Conservation (phyloP, 2,329 filamentous ascomycete genomes). For the Balansia obtecta region DNA sequence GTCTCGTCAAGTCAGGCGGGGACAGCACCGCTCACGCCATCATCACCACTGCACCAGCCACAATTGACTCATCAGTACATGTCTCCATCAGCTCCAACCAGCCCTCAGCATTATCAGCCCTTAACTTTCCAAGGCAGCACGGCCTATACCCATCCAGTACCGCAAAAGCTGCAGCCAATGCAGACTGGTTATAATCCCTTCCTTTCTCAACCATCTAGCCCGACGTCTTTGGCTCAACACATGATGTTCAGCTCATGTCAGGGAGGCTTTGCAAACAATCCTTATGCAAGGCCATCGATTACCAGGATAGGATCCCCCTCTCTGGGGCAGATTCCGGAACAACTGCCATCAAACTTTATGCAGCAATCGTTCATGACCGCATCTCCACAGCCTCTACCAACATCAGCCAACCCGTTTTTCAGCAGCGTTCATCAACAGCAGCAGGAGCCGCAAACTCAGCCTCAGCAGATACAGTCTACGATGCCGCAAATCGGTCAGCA, state of each 20-base stretch:
- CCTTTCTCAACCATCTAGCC: constrained; percentile 25
- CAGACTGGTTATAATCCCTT: constrained; percentile 41
- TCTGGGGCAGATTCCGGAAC: constrained; percentile 40
- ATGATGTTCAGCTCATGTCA: constrained; percentile 28
- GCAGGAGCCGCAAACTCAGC: constrained; percentile 14
- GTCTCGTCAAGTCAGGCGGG: constrained; percentile 52
- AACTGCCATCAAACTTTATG: constrained; percentile 32
- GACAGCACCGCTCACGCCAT: neutral
- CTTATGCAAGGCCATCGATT: constrained; percentile 36
- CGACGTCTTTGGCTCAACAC: constrained; percentile 20
- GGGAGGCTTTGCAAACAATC: constrained; percentile 29
- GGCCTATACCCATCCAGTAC: constrained; percentile 27
- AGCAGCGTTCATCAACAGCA: constrained; percentile 16
- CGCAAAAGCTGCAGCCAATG: constrained; percentile 22
- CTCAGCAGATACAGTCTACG: constrained; percentile 9
- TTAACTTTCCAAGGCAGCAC: constrained; percentile 30
- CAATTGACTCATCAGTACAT: constrained; percentile 29
- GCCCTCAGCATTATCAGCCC: constrained; percentile 26
- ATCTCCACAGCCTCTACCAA: constrained; percentile 17
- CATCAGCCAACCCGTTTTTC: constrained; percentile 27
- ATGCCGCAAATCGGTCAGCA: constrained; percentile 14
- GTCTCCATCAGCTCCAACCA: constrained; percentile 29
- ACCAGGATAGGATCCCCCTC: constrained; percentile 37
- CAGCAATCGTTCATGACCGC: constrained; percentile 29
- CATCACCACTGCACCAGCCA: constrained; percentile 13